These are phyloP conservation scores for Vicia faba DNA, from an alignment of 306 rosid species.

Conservation along the genomic window DNA sequence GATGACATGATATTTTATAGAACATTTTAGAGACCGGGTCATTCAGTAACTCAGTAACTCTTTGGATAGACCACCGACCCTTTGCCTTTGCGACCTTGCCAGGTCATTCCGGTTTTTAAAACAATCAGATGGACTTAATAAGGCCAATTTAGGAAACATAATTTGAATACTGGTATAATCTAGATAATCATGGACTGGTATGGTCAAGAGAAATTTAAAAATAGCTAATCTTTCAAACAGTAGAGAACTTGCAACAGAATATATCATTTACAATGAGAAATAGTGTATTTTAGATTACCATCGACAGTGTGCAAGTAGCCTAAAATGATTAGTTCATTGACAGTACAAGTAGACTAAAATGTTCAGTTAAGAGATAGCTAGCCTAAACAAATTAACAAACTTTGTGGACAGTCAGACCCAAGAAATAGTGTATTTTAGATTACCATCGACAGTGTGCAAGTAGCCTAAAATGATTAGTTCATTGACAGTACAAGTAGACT, in stretches of 20 bases:
- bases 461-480: conserved; percentile 1
- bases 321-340: not conserved
- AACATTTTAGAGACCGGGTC: no score
- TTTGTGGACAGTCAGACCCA: no score
- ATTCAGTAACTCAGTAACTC: no score
- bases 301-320: not conserved
- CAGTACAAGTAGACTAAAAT: not conserved
- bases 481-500: not conserved
- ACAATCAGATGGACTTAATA: no score
- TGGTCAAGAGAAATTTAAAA: not conserved
- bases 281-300: not conserved
- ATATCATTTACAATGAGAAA: conserved; percentile 12
- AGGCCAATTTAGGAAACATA: not conserved
- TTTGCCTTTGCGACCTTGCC: no score
- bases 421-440: not conserved
- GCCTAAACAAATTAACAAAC: conserved; percentile 10
- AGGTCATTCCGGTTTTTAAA: no score
- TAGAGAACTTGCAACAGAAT: not conserved
- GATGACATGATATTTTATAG: no score
- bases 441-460: not conserved
- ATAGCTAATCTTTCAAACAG: not conserved
- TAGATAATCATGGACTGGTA: no score
- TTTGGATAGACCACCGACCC: no score
- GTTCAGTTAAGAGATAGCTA: conserved; percentile 1
- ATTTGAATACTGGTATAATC: not conserved